Percentiles rank a stretch among this genome's conserved stretches.
Evolutionary conservation across 805 yeast species (phyloP).

Genomic region (Tetrapisispora namnaoensis): DNA sequence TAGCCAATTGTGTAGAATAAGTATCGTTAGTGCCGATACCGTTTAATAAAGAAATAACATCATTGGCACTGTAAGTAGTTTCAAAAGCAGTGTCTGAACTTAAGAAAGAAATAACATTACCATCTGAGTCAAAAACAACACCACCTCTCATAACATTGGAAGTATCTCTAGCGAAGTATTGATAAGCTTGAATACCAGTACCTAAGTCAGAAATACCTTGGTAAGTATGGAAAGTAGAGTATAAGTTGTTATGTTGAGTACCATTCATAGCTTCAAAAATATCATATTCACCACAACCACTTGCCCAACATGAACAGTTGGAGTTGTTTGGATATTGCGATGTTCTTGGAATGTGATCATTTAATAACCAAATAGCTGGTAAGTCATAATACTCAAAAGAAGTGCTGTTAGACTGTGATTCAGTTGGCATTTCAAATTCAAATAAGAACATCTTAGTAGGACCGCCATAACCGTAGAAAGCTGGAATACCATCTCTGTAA

Average conservation of each 20-base stretch:
- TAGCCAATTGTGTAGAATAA: constrained; percentile 24
- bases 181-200: constrained; percentile 47
- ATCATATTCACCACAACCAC: constrained; percentile 76
- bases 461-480: constrained; percentile 63
- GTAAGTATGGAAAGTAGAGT: constrained; percentile 64
- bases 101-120: constrained; percentile 49
- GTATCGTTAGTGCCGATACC: constrained; percentile 1
- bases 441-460: constrained; percentile 61
- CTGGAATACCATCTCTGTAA: constrained; percentile 64
- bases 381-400: constrained; percentile 37
- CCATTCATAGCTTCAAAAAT: constrained; percentile 64
- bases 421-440: constrained; percentile 59
- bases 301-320: constrained; percentile 66
- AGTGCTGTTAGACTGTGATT: constrained; percentile 31
- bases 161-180: constrained; percentile 46
- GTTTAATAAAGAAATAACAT: constrained; percentile 36
- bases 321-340: constrained; percentile 51
- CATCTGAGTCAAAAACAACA: constrained; percentile 53
- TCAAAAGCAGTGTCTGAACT: constrained; percentile 44
- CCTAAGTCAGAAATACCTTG: constrained; percentile 53
- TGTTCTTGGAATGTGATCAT: constrained; percentile 65
- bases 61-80: constrained; percentile 33
- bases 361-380: constrained; percentile 73
- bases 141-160: constrained; percentile 53
- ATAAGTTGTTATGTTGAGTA: constrained; percentile 46